These are phyloP conservation scores for Pseudocercospora fijiensis DNA, from an alignment of 2,329 filamentous ascomycete species.

Conservation along the genomic window DNA sequence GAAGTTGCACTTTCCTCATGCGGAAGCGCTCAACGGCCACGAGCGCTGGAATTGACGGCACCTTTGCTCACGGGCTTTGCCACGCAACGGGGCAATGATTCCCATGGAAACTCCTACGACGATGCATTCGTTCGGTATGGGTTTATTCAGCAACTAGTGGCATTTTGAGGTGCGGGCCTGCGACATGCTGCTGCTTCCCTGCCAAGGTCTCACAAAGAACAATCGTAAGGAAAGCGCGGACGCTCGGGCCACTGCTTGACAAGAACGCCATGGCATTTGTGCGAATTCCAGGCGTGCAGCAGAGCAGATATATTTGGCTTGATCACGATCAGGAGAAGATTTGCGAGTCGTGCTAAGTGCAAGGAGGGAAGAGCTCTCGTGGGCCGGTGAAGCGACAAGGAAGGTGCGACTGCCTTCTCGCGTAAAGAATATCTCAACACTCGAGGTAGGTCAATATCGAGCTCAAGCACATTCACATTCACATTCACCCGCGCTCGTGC, in stretches of 20 bases:
- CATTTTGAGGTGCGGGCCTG: conserved; percentile 11
- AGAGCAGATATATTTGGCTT: neutral
- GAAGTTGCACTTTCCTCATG: neutral
- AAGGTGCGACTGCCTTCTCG: neutral
- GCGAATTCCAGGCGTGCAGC: neutral
- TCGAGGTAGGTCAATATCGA: neutral
- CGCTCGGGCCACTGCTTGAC: conserved; percentile 2
- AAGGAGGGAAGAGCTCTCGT: neutral
- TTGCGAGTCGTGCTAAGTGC: neutral
- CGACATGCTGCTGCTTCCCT: conserved; percentile 16
- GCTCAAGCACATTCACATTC: too few species aligned
- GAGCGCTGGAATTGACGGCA: neutral
- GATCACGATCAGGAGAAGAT: conserved; percentile 3
- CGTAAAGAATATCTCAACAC: neutral
- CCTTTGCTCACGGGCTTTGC: neutral
- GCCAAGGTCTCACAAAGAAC: conserved; percentile 17
- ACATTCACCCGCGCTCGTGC: too few species aligned
- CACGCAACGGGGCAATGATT: conserved; percentile 1
- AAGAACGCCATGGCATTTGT: conserved; percentile 1
- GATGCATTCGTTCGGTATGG: neutral
- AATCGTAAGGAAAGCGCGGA: conserved; percentile 17
- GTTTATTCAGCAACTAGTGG: conserved; percentile 8
- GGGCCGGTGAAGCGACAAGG: neutral
- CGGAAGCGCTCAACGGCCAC: neutral
- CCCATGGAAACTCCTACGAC: neutral